A percentile compares a stretch with the other conserved stretches of the same genome.
These are phyloP conservation scores for Xylariaceae sp. DNA, from an alignment of 2,329 filamentous ascomycete species.

Conservation along the genomic window DNA sequence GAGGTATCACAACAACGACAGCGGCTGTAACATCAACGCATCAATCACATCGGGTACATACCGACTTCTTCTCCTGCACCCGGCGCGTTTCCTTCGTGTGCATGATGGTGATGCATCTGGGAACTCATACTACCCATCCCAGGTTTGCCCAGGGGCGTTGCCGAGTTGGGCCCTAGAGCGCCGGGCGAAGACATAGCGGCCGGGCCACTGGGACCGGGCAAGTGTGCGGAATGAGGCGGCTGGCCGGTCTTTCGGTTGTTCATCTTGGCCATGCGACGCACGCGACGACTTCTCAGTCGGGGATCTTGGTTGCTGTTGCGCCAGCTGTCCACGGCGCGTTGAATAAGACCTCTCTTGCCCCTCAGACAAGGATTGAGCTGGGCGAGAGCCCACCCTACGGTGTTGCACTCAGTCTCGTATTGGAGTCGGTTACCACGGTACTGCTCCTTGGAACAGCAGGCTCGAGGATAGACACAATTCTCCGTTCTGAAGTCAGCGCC, in stretches of 20 bases:
- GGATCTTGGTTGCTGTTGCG: constrained; percentile 98
- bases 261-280: constrained; percentile 94
- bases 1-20: constrained; percentile 34
- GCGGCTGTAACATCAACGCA: constrained; percentile 39
- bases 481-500: constrained; percentile 90
- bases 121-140: constrained; percentile 62
- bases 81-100: constrained; percentile 62
- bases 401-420: constrained; percentile 98
- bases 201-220: constrained; percentile 62
- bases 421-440: constrained; percentile 93
- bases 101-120: constrained; percentile 69
- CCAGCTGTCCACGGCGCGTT: constrained; percentile 97
- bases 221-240: constrained; percentile 55
- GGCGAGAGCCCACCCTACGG: constrained; percentile 97
- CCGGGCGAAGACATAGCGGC: constrained; percentile 60
- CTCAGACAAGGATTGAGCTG: constrained; percentile 86
- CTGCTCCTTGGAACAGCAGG: constrained; percentile 90
- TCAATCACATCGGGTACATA: constrained; percentile 93
- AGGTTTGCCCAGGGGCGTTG: constrained; percentile 58
- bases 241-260: constrained; percentile 73
- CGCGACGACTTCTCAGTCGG: constrained; percentile 80
- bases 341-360: constrained; percentile 91
- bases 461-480: constrained; percentile 95
- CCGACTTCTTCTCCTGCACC: constrained; percentile 80
- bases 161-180: constrained; percentile 54